Evolutionary conservation across 2,329 filamentous ascomycete species (phyloP).

Genomic region (Saccharata proteae): DNA sequence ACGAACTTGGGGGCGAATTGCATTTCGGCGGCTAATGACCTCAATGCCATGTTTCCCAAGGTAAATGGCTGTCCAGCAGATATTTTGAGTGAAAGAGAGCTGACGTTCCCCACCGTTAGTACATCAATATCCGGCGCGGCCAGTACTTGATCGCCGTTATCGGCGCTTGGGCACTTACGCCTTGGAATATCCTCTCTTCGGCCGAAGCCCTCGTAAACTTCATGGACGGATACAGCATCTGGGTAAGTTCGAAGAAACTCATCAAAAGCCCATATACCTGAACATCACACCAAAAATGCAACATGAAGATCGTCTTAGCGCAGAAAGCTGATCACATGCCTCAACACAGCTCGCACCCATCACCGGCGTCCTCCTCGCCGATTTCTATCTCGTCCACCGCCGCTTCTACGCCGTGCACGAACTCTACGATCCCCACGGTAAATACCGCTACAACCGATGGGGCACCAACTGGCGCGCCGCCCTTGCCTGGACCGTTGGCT

Average conservation of each 20-base stretch:
- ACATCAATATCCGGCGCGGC: constrained; percentile 8
- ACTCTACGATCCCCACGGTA: constrained; percentile 14
- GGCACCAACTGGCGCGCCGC: constrained; percentile 15
- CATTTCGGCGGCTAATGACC: constrained; percentile 13
- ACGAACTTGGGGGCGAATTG: constrained; percentile 14
- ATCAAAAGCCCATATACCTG: neutral
- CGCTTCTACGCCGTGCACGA: constrained; percentile 13
- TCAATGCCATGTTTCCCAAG: constrained; percentile 7
- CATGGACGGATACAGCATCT: constrained; percentile 9
- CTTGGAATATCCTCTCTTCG: constrained; percentile 9
- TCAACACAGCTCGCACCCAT: constrained; percentile 10
- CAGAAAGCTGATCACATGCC: no score
- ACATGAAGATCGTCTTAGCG: constrained; percentile 11
- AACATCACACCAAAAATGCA: no score
- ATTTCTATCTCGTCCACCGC: constrained; percentile 14
- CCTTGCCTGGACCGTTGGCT: constrained; percentile 13
- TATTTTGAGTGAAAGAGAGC: neutral
- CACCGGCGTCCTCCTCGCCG: constrained; percentile 9
- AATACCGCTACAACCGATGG: constrained; percentile 15
- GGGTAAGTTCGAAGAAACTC: constrained; percentile 1
- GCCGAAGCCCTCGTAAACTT: constrained; percentile 9
- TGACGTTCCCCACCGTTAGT: neutral
- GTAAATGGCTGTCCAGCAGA: neutral
- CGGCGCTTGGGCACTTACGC: constrained; percentile 8
- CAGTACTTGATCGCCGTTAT: constrained; percentile 11